Evolutionary conservation across 768 basidiomycete genomes (phyloP), one percentile per base, ranked within the genome.

Genomic region (Boletus pseudopeckii): DNA sequence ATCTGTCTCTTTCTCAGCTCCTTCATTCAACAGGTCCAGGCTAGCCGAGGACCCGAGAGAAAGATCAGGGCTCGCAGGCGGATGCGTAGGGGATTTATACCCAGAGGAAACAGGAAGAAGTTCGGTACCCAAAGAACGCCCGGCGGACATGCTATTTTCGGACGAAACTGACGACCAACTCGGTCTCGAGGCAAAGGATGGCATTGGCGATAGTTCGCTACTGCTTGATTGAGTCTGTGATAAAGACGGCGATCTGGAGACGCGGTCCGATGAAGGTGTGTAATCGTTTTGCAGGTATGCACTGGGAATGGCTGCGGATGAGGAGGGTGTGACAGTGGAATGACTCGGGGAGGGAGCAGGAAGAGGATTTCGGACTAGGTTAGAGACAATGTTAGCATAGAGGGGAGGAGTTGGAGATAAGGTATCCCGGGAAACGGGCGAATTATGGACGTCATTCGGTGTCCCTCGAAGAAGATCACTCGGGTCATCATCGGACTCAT

Each of bases 131-230:
- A 51, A 33, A 13, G 63, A 55, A 38, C 59, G 60, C 24, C 55
- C 54, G 0, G 48, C 22, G 5, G 56, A 53, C 11, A 39, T 36
- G 14, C 58, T 61, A 33, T 45, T 52, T 43, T 69, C 71, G 14
- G 70, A 72, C 11, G 63, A 65, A 24, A 45, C 37, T 5, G 64
- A 66, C 14, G 64, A 50, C 65, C 60, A 64, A 47, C 65, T 65
- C 18, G 56, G 53, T 48, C 62, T 61, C 10, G 63, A 50, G 7
- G 20, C 0, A 47, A 64, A 61, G 26, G 57, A 26, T 17, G 61
- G 56, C 42, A 48, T 55, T 8, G 58, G 22, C 7, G 53, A 52
- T 24, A 53, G 50, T 24, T 66, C 68, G 24, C 53, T 54, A 15
- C 42, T 46, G 15, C 45, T 66, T 26, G 58, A 54, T 7, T 57